Evolutionary conservation across 306 rosid species (phyloP), one percentile per base, ranked within the genome.

Genomic region (Cucurbita argyrosperma): DNA sequence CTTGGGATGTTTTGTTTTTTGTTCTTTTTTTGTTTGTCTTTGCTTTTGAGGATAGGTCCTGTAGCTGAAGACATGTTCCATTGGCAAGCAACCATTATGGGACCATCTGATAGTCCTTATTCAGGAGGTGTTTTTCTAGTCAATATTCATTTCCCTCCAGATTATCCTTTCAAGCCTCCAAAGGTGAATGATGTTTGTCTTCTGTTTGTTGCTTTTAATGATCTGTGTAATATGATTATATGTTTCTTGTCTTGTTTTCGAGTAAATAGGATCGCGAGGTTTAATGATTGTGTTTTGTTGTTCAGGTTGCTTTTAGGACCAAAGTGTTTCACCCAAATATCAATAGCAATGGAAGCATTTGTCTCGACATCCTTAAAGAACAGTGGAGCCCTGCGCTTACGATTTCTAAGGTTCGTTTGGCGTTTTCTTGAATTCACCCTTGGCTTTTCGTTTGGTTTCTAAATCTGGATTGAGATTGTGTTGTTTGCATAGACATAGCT

Each of bases 341-440:
- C 78, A 88, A 88, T 50, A 88, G 92, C 85, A 88, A 88, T 55
- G 92, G 92, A 57, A 88, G 92, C 87, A 88, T 88, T 69, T 88
- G 92, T 77, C 89, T 88, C 54, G 92, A 88, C 39, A 88, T 88
- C 78, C 89, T 88, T 38, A 88, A 88, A 70, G 92, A 88, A 78
- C 92, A 88, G 74, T 88, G 92, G 92, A 88, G 92, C 77, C 92
- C 92, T 0, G 92, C 92, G 1, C 92, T 88, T 42, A 88, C 92
- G 12, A 88, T 88, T 75, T 88, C 92, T 1, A 88, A 88, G 92
- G 92, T 70, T 50, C 0, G 47, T 37, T 50, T n/a, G 23, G 42
- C 26, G 21, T 51, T 47, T 21, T 51, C 19, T 14, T 47, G 53
- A 51, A 47, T 21, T 21, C 74, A 68, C 52, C 21, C 42, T 23